Evolutionary conservation across 306 rosid genomes (phyloP), one percentile per base, ranked within the genome.

Genomic region (Prinsepia uniflora): DNA sequence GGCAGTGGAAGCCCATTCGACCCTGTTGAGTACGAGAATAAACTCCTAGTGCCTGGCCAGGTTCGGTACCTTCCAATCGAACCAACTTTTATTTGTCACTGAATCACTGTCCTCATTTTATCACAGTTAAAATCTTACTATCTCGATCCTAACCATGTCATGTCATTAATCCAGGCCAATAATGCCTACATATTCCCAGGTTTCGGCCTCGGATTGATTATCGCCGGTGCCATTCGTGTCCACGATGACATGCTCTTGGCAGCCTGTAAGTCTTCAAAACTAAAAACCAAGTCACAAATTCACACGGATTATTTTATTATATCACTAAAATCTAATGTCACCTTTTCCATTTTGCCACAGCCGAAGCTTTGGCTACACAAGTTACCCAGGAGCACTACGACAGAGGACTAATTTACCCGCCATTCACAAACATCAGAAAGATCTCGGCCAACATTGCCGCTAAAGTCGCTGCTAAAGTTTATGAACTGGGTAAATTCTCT

Each of bases 111-210:
- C 67, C 67, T 74, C 61, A 46, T 59, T 52, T 30, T 17, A 63
- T 46, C 41, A 72, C 40, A 48, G 43, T 30, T 6, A 14, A 9
- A 59, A 60, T 61, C 90, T 86, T 10, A 81, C 84, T 12, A 61
- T 44, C 66, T 68, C 30, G 36, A 30, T 30, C 57, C 50, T 58
- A 7, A 22, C 65, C 20, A 78, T 81, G 76, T 65, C 20, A 78
- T 81, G 76, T 65, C 53, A 66, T 83, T 72, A 30, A 30, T 30
- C 36, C 86, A 92, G 97, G 87, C 96, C 80, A 94, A 94, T 88
- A 94, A 94, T 73, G 98, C 98, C 78, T 94, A 94, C 92, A 87
- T 94, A 75, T 90, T 94, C 64, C 98, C 98, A 22, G 98, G 98
- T 39, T 81, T 94, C 2, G 98, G 98, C 59, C 76, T 94, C 88